A percentile compares a stretch with the other conserved stretches of the same genome.
Evolutionary conservation across 1,284 basidiomycete genomes (phyloP).

Genomic region (Gomphus bonarii): DNA sequence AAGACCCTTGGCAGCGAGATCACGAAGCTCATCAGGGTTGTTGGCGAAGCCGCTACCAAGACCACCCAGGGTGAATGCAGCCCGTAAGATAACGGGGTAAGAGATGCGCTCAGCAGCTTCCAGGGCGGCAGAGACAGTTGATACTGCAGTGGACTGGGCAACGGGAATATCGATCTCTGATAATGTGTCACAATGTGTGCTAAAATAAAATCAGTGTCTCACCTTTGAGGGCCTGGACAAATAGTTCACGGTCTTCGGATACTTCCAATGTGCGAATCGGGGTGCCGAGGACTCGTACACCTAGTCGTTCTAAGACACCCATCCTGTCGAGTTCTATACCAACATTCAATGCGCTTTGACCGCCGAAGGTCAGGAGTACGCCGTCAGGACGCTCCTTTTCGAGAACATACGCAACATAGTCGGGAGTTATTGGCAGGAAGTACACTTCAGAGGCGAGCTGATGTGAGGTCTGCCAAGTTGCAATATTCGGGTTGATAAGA

Average conservation of each 20-base stretch:
- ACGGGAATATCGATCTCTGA: conserved; percentile 97
- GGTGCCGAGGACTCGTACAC: conserved; percentile 92
- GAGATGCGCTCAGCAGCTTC: conserved; percentile 87
- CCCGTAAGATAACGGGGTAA: conserved; percentile 97
- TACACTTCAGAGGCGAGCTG: conserved; percentile 95
- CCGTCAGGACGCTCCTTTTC: conserved; percentile 99
- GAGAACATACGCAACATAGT: conserved; percentile 97
- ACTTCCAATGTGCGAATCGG: conserved; percentile 92
- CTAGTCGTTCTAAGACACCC: conserved; percentile 93
- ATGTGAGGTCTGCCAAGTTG: conserved; percentile 96
- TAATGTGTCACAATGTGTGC: neutral
- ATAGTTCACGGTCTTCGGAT: conserved; percentile 95
- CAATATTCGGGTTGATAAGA: conserved; percentile 96
- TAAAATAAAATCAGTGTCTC: conserved; percentile 14
- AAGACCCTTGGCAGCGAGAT: conserved; percentile 87
- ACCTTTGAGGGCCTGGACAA: conserved; percentile 96
- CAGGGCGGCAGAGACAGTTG: conserved; percentile 88
- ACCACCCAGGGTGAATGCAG: conserved; percentile 97
- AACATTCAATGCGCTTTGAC: conserved; percentile 96
- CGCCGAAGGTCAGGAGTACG: conserved; percentile 95
- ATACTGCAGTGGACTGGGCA: conserved; percentile 95
- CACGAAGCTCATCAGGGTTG: conserved; percentile 89
- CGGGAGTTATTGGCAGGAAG: conserved; percentile 93
- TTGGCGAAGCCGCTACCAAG: conserved; percentile 98
- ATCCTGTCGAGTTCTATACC: conserved; percentile 97